Conservation (phyloP, 2,329 filamentous ascomycete species). For the Endothia cerciana region DNA sequence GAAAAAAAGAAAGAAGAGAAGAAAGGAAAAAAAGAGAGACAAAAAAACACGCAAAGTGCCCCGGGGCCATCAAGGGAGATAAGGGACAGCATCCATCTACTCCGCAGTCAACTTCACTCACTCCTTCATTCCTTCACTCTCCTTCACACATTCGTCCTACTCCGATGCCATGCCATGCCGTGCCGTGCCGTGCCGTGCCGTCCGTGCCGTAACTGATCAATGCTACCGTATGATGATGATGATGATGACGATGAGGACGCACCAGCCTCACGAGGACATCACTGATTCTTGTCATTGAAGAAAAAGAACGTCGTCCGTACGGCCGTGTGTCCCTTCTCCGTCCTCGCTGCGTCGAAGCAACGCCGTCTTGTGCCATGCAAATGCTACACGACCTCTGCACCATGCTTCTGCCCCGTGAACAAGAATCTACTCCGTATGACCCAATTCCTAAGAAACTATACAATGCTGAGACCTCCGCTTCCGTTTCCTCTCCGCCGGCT, state of each 20-base stretch:
- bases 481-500: not conserved
- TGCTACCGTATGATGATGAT: not conserved
- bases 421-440: not conserved
- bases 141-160: too few relatives aligned
- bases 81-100: too few relatives aligned
- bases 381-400: not conserved
- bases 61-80: too few relatives aligned
- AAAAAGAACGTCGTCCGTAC: not conserved
- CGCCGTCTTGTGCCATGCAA: slow-evolving; percentile 1
- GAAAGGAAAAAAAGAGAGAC: too few relatives aligned
- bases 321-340: not conserved
- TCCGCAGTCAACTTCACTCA: not conserved
- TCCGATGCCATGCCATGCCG: slow-evolving; percentile 7
- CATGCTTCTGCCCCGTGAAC: not conserved
- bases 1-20: not conserved
- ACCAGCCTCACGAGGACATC: too few relatives aligned
- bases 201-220: not conserved
- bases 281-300: too few relatives aligned
- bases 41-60: too few relatives aligned
- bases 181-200: not conserved
- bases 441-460: slow-evolving; percentile 7
- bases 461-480: slow-evolving; percentile 13
- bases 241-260: too few relatives aligned
- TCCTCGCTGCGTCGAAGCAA: not conserved
- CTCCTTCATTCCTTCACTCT: not conserved